Percentiles rank a stretch among this genome's conserved stretches.
These are phyloP conservation scores for Akanthomyces dipterigenus DNA, from an alignment of 2,329 filamentous ascomycete species.

Conservation along the genomic window DNA sequence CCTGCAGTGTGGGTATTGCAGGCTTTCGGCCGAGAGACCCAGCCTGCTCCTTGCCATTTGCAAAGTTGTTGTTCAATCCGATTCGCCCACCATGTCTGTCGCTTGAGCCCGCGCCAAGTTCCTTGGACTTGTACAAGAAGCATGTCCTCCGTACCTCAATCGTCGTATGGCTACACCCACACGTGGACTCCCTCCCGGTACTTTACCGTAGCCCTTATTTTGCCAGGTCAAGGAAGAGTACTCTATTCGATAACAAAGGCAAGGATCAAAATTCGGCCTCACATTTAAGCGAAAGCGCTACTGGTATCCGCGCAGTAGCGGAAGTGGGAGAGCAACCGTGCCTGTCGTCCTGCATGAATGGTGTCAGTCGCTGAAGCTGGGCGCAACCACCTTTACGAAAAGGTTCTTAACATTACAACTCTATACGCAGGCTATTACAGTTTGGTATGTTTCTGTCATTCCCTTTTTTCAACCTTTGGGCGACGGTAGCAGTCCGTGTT, in stretches of 20 bases:
- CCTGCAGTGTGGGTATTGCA: conserved; percentile 1
- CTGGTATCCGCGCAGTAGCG: too few relatives aligned
- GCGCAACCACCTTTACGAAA: too few relatives aligned
- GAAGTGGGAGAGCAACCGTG: too few relatives aligned
- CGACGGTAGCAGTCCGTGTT: too few relatives aligned
- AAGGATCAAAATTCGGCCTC: too few relatives aligned
- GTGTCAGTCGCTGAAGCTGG: too few relatives aligned
- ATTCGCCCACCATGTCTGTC: not conserved
- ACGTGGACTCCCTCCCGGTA: not conserved
- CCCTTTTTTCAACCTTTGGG: too few relatives aligned
- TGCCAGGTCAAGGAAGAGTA: not conserved
- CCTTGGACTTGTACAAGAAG: not conserved
- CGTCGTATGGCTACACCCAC: not conserved
- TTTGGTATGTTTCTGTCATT: too few relatives aligned
- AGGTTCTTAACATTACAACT: too few relatives aligned
- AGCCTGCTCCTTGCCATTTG: not conserved
- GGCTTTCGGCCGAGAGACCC: not conserved
- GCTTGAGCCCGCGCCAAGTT: not conserved
- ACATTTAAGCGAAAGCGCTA: too few relatives aligned
- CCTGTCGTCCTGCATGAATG: too few relatives aligned
- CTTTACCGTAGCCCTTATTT: not conserved
- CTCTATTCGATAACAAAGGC: not conserved
- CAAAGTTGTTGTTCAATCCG: not conserved
- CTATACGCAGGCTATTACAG: too few relatives aligned
- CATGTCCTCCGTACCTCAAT: not conserved